These are phyloP conservation scores for Cylindrotheca fusiformis DNA, from an alignment of 108 stramenopile genomes.

Conservation along the genomic window DNA sequence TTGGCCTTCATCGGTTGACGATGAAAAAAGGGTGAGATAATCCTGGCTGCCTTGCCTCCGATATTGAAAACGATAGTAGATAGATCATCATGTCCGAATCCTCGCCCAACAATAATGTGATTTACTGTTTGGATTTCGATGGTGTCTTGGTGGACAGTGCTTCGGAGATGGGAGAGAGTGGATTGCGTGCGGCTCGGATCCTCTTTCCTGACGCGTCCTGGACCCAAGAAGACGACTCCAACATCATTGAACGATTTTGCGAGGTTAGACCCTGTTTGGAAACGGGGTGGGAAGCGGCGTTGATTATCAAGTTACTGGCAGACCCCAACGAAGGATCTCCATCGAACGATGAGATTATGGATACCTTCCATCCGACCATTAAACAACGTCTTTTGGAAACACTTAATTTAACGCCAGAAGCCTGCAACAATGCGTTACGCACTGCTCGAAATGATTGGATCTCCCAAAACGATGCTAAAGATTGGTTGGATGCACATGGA, in stretches of 20 bases:
- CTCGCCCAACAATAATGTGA: no score
- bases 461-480: conserved; percentile 12
- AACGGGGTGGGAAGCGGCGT: conserved; percentile 30
- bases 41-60: no score
- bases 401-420: neutral
- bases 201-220: conserved; percentile 12
- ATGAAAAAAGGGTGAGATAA: no score
- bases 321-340: conserved; percentile 3
- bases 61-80: no score
- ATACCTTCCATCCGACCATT: conserved; percentile 1
- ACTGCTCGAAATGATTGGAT: conserved; percentile 29
- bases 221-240: neutral
- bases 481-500: conserved; percentile 29
- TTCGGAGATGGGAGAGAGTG: conserved; percentile 14
- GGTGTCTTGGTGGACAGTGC: conserved; percentile 30
- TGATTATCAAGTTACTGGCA: conserved; percentile 18
- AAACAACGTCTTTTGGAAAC: conserved; percentile 1
- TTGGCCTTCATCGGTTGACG: no score
- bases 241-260: conserved; percentile 17
- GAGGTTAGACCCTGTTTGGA: conserved; percentile 25
- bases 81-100: no score
- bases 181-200: conserved; percentile 12
- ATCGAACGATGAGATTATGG: conserved; percentile 13
- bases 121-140: conserved; percentile 33
- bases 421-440: conserved; percentile 12